phyloP scores from a whole-genome alignment of 225 moss, liverwort and hornwort species.

The Anthoceros angustus region DNA sequence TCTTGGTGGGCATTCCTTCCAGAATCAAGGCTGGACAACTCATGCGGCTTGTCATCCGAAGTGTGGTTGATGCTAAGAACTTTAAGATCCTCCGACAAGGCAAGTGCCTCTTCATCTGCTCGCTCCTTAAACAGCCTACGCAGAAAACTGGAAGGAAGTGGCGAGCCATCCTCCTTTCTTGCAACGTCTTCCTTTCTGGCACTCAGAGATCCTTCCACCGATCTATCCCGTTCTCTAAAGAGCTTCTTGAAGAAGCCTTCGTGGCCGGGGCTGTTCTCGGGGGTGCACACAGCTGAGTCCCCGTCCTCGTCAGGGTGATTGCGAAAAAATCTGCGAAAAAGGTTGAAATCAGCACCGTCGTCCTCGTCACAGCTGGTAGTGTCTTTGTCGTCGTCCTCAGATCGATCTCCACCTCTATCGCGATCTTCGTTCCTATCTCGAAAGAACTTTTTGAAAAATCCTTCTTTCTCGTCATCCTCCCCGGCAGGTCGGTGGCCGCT shows the following conservation, averaged over 20 bases:
- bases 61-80: not conserved
- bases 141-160: slow-evolving; percentile 22
- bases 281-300: slow-evolving; percentile 39
- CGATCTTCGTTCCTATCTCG: slow-evolving; percentile 29
- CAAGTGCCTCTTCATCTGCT: not conserved
- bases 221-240: slow-evolving; percentile 35
- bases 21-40: not conserved
- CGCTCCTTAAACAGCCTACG: not conserved
- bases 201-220: slow-evolving; percentile 51
- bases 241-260: slow-evolving; percentile 85
- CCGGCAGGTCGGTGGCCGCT: slow-evolving; percentile 7
- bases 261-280: slow-evolving; percentile 63
- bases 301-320: slow-evolving; percentile 82
- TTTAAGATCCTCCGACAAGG: not conserved
- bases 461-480: slow-evolving; percentile 77
- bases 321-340: slow-evolving; percentile 77
- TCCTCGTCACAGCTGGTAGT: slow-evolving; percentile 50
- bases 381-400: slow-evolving; percentile 54
- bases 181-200: slow-evolving; percentile 53
- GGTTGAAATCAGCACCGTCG: slow-evolving; percentile 64
- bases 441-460: slow-evolving; percentile 84
- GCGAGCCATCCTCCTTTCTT: slow-evolving; percentile 39
- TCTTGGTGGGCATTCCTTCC: not conserved
- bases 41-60: not conserved
- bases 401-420: slow-evolving; percentile 28